Percentiles rank a stretch among this genome's conserved stretches.
Conservation (phyloP, 2,329 filamentous ascomycete species). For the Fusarium buxicola region DNA sequence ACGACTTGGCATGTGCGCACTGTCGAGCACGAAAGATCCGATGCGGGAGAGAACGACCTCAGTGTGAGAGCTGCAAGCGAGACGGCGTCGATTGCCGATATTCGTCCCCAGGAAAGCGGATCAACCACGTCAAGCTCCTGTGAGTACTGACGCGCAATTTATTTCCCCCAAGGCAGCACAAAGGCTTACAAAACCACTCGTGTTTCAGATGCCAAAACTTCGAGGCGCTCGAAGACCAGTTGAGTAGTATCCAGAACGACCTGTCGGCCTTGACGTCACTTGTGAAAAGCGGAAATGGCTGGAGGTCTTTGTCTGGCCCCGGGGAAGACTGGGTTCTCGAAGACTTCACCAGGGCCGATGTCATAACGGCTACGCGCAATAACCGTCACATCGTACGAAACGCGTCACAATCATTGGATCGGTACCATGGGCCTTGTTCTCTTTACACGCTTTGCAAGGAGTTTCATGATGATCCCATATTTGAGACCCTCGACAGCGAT, state of each 20-base stretch:
- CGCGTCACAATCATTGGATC: slow-evolving; percentile 33
- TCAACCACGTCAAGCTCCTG: slow-evolving; percentile 47
- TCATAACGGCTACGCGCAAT: slow-evolving; percentile 5
- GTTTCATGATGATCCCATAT: slow-evolving; percentile 38
- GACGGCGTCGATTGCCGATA: slow-evolving; percentile 47
- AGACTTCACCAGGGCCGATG: slow-evolving; percentile 1
- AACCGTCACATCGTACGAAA: slow-evolving; percentile 40
- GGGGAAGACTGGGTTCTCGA: slow-evolving; percentile 22
- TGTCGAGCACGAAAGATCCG: slow-evolving; percentile 45
- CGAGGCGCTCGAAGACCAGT: slow-evolving; percentile 44
- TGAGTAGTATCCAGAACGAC: slow-evolving; percentile 44
- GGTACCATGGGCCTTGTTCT: slow-evolving; percentile 43
- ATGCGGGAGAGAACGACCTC: slow-evolving; percentile 44
- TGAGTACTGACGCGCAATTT: slow-evolving; percentile 32
- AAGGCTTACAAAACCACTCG: slow-evolving; percentile 27
- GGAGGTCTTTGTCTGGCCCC: slow-evolving; percentile 15
- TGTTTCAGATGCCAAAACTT: slow-evolving; percentile 46
- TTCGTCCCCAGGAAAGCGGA: slow-evolving; percentile 45
- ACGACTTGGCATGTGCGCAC: slow-evolving; percentile 45
- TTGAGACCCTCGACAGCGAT: slow-evolving; percentile 10
- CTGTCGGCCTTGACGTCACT: slow-evolving; percentile 44
- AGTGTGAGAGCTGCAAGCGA: slow-evolving; percentile 46
- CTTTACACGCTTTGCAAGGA: slow-evolving; percentile 43
- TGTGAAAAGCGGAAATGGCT: slow-evolving; percentile 34
- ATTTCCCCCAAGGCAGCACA: slow-evolving; percentile 10